phyloP scores from a whole-genome alignment of 768 basidiomycete genomes.

The Trametes meyenii region DNA sequence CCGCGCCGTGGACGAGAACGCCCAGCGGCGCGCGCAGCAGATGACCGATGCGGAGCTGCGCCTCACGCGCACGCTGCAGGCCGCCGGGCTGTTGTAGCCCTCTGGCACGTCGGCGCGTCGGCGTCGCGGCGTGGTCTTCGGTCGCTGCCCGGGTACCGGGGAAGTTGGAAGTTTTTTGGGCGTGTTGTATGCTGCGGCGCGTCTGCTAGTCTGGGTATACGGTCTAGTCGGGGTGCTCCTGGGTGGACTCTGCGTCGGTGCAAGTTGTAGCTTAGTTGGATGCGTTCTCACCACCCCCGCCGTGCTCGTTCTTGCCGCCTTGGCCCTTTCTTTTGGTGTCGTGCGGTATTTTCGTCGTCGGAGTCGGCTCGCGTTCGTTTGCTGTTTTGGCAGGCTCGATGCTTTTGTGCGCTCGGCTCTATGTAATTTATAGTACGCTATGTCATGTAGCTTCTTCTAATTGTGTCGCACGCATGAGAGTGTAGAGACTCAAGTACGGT shows the following conservation, averaged over 20 bases:
- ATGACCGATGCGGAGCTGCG: constrained; percentile 29
- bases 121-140: background rate
- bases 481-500: too few species aligned
- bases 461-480: too few species aligned
- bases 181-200: background rate
- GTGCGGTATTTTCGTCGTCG: background rate
- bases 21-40: background rate
- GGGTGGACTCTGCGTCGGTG: background rate
- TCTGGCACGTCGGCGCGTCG: background rate
- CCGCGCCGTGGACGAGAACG: constrained; percentile 12
- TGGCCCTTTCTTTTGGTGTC: background rate
- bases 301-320: background rate
- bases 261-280: too few species aligned
- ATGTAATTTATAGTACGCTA: constrained; percentile 19
- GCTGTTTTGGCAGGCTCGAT: background rate
- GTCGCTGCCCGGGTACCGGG: background rate
- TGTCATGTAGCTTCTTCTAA: too few species aligned
- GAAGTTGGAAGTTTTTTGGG: background rate
- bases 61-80: constrained; percentile 29
- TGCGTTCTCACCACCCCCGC: background rate
- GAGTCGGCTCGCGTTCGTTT: background rate
- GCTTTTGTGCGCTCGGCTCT: background rate
- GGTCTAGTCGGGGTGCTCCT: background rate
- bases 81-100: constrained; percentile 30
- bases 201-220: background rate